These are phyloP conservation scores for Pyracantha coccinea DNA, from an alignment of 331 rosid genomes.

Conservation along the genomic window DNA sequence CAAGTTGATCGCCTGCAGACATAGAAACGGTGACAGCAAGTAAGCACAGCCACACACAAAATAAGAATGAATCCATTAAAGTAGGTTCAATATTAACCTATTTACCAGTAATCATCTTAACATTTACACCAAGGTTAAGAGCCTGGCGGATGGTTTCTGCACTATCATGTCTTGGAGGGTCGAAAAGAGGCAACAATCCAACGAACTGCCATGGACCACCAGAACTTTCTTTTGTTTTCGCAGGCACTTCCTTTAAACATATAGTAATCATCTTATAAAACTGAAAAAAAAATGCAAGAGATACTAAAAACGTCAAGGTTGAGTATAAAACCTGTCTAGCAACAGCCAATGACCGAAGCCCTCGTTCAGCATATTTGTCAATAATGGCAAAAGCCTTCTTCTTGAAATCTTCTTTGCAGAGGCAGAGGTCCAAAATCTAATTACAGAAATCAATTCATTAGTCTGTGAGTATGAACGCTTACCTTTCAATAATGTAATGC, in stretches of 20 bases:
- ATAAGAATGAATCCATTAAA: not conserved
- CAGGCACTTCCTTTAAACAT: constrained; percentile 75
- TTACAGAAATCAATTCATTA: constrained; percentile 5
- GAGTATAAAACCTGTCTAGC: constrained; percentile 66
- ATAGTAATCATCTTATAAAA: not conserved
- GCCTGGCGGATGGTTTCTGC: constrained; percentile 96
- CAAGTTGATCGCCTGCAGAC: constrained; percentile 85
- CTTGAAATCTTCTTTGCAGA: constrained; percentile 79
- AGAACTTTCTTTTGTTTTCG: constrained; percentile 57
- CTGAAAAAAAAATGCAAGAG: not conserved
- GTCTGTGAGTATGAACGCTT: not conserved
- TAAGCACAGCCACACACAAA: constrained; percentile 1
- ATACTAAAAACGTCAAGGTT: not conserved
- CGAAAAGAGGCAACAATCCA: constrained; percentile 86
- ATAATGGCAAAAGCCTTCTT: constrained; percentile 61
- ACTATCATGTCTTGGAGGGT: constrained; percentile 97
- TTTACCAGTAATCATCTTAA: constrained; percentile 99
- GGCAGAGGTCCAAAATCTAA: constrained; percentile 71
- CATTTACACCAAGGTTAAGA: constrained; percentile 94
- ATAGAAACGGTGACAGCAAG: not conserved
- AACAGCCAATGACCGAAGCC: constrained; percentile 94
- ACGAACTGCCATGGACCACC: constrained; percentile 95
- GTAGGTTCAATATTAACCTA: constrained; percentile 2
- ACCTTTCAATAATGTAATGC: not conserved
- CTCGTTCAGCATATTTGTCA: constrained; percentile 96